Evolutionary conservation across 306 rosid species (phyloP).

Genomic region (Quercus engelmannii): DNA sequence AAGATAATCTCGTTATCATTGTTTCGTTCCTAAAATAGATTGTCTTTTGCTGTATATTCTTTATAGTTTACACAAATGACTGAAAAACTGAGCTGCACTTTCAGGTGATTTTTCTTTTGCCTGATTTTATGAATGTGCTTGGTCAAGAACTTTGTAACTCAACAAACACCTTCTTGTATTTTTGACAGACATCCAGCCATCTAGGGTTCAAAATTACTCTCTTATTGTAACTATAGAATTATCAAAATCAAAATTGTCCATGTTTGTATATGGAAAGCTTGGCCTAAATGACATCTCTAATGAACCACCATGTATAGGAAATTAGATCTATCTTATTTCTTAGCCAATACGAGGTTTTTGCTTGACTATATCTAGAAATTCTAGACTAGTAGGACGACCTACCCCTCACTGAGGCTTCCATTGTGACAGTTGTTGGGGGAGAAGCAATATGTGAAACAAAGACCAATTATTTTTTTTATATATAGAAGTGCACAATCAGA

Average conservation of each 20-base stretch:
- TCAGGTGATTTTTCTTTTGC: not conserved
- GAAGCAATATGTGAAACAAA: not conserved
- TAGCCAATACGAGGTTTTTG: not conserved
- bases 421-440: too few species aligned
- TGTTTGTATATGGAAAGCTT: too few species aligned
- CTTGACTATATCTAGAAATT: not conserved
- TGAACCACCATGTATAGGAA: not conserved
- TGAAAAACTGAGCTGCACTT: not conserved
- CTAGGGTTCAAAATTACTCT: too few species aligned
- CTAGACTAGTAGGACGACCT: too few species aligned
- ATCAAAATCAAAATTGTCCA: too few species aligned
- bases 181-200: too few species aligned
- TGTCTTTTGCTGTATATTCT: not conserved
- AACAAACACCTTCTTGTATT: too few species aligned
- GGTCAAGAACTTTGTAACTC: too few species aligned
- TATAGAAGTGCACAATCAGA: not conserved
- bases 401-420: too few species aligned
- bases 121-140: too few species aligned
- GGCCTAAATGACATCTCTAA: too few species aligned
- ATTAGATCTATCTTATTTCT: not conserved
- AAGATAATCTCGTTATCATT: not conserved
- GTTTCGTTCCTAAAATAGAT: not conserved
- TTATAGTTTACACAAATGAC: not conserved
- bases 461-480: not conserved
- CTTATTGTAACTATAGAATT: too few species aligned